Percentiles rank a stretch among this genome's conserved stretches.
These are phyloP conservation scores for Boechera divaricarpa DNA, from an alignment of 345 rosid species.

Conservation along the genomic window DNA sequence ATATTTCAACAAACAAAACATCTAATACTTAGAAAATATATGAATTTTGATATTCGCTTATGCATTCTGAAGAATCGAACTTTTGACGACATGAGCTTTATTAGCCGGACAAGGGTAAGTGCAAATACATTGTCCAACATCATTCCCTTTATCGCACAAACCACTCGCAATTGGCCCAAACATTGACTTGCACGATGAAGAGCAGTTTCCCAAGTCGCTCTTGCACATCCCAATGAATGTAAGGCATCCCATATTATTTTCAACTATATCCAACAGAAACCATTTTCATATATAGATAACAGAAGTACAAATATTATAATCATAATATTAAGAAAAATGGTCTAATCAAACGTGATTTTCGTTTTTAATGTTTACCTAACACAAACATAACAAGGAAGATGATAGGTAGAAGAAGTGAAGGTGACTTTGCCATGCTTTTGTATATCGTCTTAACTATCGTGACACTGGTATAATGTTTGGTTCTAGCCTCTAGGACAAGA, in stretches of 20 bases:
- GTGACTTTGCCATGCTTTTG: background rate
- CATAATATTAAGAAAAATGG: no score
- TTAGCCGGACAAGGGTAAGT: conserved; percentile 1
- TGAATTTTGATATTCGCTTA: background rate
- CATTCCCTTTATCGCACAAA: background rate
- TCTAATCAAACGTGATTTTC: no score
- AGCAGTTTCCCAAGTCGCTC: background rate
- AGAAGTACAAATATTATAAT: background rate
- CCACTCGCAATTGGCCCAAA: background rate
- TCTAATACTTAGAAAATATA: background rate
- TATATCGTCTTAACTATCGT: background rate
- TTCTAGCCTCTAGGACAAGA: background rate
- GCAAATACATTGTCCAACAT: background rate
- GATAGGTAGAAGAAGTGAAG: background rate
- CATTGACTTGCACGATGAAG: background rate
- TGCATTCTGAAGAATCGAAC: background rate
- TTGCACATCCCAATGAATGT: background rate
- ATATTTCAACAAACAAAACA: background rate
- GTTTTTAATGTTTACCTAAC: background rate
- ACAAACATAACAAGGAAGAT: background rate
- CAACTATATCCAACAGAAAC: background rate
- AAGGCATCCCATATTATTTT: background rate
- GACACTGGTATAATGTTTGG: background rate
- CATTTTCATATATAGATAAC: background rate
- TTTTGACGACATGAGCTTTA: background rate